Conservation (phyloP, 2,329 filamentous ascomycete genomes). For the Chrysosporium queenslandicum region DNA sequence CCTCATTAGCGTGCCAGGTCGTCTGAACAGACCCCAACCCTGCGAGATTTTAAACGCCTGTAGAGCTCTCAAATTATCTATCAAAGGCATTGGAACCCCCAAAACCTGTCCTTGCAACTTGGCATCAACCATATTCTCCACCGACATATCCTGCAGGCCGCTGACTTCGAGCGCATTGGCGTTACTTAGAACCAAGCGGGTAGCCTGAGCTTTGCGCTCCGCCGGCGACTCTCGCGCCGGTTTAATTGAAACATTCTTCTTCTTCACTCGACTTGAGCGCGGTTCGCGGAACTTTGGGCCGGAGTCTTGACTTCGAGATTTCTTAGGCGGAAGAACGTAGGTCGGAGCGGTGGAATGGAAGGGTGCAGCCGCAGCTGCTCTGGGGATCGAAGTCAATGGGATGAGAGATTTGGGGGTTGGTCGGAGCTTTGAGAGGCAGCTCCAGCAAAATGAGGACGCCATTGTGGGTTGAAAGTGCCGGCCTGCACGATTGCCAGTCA, state of each 20-base stretch:
- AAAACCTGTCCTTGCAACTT: constrained; percentile 57
- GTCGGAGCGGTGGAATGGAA: constrained; percentile 39
- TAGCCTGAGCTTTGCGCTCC: constrained; percentile 77
- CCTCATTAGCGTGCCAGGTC: constrained; percentile 68
- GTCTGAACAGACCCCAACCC: constrained; percentile 75
- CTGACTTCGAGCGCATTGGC: constrained; percentile 75
- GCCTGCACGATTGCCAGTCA: constrained; percentile 2
- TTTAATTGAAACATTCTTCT: constrained; percentile 33
- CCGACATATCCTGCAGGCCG: constrained; percentile 53
- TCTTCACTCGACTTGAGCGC: constrained; percentile 37
- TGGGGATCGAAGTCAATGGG: constrained; percentile 34
- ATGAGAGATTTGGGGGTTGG: constrained; percentile 32
- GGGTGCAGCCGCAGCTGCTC: constrained; percentile 36
- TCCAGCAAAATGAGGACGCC: constrained; percentile 50
- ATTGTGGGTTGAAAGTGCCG: constrained; percentile 27
- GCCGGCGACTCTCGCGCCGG: constrained; percentile 54
- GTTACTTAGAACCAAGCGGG: constrained; percentile 86
- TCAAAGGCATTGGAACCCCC: constrained; percentile 55
- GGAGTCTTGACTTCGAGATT: constrained; percentile 25
- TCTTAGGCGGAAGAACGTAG: constrained; percentile 39
- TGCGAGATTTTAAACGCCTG: constrained; percentile 89
- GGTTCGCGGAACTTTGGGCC: constrained; percentile 31
- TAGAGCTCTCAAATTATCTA: constrained; percentile 71
- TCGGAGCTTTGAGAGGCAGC: constrained; percentile 45
- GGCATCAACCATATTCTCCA: constrained; percentile 45